Evolutionary conservation across 1,139 yeast species (phyloP), one percentile per base, ranked within the genome.

Genomic region (Hansenula lynferdii): DNA sequence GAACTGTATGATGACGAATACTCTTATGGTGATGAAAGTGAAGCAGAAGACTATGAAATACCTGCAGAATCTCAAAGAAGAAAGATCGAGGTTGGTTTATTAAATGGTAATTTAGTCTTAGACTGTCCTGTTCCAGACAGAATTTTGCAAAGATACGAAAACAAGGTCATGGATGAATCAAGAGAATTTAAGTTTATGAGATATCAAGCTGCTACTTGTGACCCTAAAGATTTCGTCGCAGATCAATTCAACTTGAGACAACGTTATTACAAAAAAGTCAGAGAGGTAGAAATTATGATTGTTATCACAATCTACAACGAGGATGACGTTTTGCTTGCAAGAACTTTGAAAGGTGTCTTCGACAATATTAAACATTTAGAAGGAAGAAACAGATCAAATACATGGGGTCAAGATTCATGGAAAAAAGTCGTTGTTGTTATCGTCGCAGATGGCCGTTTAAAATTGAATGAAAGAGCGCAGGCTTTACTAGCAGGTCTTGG

Each of bases 291-390:
- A 61, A 66, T 92, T 37, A 78, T 92, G 47, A 75, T 92, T 41
- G 90, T 96, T 47, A 75, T 92, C 40, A 92, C 98, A 12, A 85
- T 90, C 82, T 92, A 90, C 62, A 90, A 90, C 56, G 98, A 92
- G 64, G 94, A 85, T 61, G 96, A 89, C 58, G 73, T 75, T 39
- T 70, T 95, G 9, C 72, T 94, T 45, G 92, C 97, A 1, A 75
- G 97, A 59, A 90, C 97, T 5, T 69, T 92, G 68, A 90, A 89
- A 59, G 95, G 96, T 32, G 86, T 90, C 21, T 85, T 92, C 85
- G 86, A 85, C 49, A 92, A 92, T 58, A 80, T 92, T 43, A 83
- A 89, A 19, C 92, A 87, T 57, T 73, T 92, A 53, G 78, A 85
- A 23, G 70, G 89, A 50, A 78, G 77, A 47, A 80, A 77, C 49